Evolutionary conservation across 768 basidiomycete genomes (phyloP), one percentile per base, ranked within the genome.

Genomic region (Lactarius pseudohatsudake): DNA sequence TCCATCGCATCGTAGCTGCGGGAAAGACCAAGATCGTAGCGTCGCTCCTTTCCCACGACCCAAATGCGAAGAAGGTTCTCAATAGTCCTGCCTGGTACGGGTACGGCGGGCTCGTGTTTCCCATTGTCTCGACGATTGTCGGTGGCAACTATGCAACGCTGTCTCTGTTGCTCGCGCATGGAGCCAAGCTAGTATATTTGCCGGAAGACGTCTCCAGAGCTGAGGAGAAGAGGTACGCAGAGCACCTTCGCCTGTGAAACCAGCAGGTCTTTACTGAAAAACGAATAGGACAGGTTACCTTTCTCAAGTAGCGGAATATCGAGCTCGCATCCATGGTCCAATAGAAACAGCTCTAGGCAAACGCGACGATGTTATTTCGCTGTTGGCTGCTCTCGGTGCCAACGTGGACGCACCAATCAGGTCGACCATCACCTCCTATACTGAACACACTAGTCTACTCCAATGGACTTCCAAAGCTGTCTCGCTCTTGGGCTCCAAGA

Each of bases 91-190:
- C 65, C 36, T 71, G 65, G 55, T 30, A 6, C 22, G 57, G 36
- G 15, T 10, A 22, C n/a, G 20, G 22, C n/a, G 20, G 22, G 3
- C 64, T 69, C 9, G 59, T 72, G 3, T 73, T 71, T 47, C 77
- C 78, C 11, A 47, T 77, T 16, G 72, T 75, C 4, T 69, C 74
- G 2, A 73, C 76, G 11, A 67, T 79, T 43, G 28, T 22, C 10
- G 56, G 34, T 16, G 68, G 73, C 11, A 62, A 74, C 41, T 73
- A 73, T 43, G 72, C 74, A 8, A 74, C 72, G 28, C 56, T 75
- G 2, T 76, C 75, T 2, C 43, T 76, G 4, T 67, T 78, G 8
- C 67, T 77, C 3, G 75, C 76, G 0, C 63, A 77, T 41, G 77
- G 74, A 0, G 75, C 76, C 11, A 75, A 73, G 59, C 40, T 73